Evolutionary conservation across 345 rosid genomes (phyloP).

Genomic region (Raphanus sativus): DNA sequence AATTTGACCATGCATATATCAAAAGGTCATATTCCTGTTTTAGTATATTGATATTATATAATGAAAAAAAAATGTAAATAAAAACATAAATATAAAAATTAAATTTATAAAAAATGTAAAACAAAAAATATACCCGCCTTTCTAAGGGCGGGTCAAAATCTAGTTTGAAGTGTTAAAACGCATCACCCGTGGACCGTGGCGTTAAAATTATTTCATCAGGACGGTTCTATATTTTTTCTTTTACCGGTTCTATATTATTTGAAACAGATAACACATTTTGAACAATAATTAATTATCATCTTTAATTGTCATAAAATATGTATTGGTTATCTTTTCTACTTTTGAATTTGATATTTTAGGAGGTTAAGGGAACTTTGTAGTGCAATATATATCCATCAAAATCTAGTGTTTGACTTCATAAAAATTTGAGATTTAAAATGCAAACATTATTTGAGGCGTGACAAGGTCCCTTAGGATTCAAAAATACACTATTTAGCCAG

Average conservation of each 20-base stretch:
- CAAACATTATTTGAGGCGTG: not conserved
- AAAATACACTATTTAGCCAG: conserved; percentile 23
- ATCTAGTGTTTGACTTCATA: conserved; percentile 1
- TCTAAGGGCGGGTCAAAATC: no score
- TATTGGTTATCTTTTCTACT: not conserved
- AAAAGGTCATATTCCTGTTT: no score
- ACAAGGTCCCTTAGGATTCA: conserved; percentile 17
- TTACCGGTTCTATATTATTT: not conserved
- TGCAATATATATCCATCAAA: not conserved
- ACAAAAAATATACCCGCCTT: no score
- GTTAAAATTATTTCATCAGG: not conserved
- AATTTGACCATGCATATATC: no score
- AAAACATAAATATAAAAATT: no score
- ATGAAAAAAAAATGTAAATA: no score
- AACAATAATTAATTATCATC: not conserved
- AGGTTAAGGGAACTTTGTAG: not conserved
- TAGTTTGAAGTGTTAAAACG: not conserved
- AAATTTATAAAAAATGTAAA: no score
- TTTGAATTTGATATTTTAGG: not conserved
- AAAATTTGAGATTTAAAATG: not conserved
- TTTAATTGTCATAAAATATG: not conserved
- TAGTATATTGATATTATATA: no score
- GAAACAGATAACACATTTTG: not conserved
- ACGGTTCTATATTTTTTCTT: not conserved
- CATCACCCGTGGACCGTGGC: not conserved